A percentile compares a stretch with the other conserved stretches of the same genome.
phyloP scores from a whole-genome alignment of 768 basidiomycete genomes.

The Mrakia hoshinonis region DNA sequence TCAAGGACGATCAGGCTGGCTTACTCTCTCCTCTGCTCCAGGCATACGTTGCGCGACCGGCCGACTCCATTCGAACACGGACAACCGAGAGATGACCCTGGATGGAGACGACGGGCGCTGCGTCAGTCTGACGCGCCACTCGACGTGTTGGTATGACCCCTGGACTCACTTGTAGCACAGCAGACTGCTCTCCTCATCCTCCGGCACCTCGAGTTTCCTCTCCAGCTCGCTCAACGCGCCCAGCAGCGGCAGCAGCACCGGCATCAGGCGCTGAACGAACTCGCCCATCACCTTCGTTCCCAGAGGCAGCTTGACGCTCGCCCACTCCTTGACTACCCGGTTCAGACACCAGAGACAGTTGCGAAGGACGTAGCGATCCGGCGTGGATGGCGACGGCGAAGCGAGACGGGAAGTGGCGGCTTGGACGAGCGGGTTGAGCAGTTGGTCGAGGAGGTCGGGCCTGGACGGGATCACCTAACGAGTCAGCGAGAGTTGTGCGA shows the following conservation, averaged over 20 bases:
- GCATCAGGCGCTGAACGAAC: neutral
- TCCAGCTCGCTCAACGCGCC: neutral
- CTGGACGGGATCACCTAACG: neutral
- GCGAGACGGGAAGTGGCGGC: slow-evolving; percentile 16
- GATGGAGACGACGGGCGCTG: neutral
- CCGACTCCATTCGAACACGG: slow-evolving; percentile 6
- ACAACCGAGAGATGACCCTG: slow-evolving; percentile 20
- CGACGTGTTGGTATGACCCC: no score
- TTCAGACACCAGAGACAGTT: slow-evolving; percentile 19
- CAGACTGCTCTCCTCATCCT: slow-evolving; percentile 10
- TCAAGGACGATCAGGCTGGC: neutral
- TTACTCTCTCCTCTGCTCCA: neutral
- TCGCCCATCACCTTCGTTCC: slow-evolving; percentile 20
- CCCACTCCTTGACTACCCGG: slow-evolving; percentile 25
- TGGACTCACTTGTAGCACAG: slow-evolving; percentile 23
- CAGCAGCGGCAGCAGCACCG: slow-evolving; percentile 12
- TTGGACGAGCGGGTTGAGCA: slow-evolving; percentile 6
- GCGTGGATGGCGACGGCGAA: neutral
- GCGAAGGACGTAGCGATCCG: neutral
- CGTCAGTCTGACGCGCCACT: neutral
- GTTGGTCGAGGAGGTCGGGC: slow-evolving; percentile 17
- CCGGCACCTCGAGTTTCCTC: neutral
- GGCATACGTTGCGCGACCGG: neutral
- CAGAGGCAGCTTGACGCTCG: slow-evolving; percentile 15
- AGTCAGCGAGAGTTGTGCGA: neutral